phyloP scores from a whole-genome alignment of 2,329 filamentous ascomycete genomes.

The Clarireedia paspali region DNA sequence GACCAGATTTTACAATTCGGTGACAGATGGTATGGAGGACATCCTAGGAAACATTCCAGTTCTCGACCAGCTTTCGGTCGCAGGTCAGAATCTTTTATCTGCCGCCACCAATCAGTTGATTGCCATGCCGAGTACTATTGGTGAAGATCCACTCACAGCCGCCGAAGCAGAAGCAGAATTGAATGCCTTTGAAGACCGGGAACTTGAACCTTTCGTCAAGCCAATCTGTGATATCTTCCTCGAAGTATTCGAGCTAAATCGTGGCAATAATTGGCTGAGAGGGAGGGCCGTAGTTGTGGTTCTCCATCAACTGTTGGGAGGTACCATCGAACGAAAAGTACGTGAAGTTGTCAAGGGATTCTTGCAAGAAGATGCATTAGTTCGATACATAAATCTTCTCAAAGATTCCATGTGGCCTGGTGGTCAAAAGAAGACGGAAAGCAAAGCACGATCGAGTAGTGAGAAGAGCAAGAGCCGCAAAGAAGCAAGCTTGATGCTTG shows the following conservation, averaged over 20 bases:
- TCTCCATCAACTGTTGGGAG: constrained; percentile 87
- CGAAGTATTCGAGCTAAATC: constrained; percentile 89
- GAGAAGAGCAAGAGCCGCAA: constrained; percentile 76
- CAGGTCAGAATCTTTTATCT: constrained; percentile 83
- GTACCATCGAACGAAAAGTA: constrained; percentile 92
- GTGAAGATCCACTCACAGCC: constrained; percentile 43
- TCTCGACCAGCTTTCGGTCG: constrained; percentile 85
- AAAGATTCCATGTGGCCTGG: constrained; percentile 75
- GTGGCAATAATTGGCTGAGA: constrained; percentile 93
- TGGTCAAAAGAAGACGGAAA: constrained; percentile 45
- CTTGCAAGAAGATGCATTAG: constrained; percentile 68
- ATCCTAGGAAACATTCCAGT: constrained; percentile 94
- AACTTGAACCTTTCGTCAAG: constrained; percentile 92
- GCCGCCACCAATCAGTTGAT: constrained; percentile 61
- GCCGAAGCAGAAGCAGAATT: constrained; percentile 90
- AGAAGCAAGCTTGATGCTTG: constrained; percentile 83
- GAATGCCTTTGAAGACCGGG: constrained; percentile 83
- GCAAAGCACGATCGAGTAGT: constrained; percentile 51
- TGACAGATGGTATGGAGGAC: constrained; percentile 96
- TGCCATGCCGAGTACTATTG: constrained; percentile 43
- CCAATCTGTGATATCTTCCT: constrained; percentile 97
- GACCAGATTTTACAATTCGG: constrained; percentile 89
- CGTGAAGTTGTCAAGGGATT: constrained; percentile 72
- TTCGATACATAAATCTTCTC: constrained; percentile 67
- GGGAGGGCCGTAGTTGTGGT: constrained; percentile 94